These are phyloP conservation scores for Halophytophthora polymorphica DNA, from an alignment of 352 stramenopile species.

Conservation along the genomic window DNA sequence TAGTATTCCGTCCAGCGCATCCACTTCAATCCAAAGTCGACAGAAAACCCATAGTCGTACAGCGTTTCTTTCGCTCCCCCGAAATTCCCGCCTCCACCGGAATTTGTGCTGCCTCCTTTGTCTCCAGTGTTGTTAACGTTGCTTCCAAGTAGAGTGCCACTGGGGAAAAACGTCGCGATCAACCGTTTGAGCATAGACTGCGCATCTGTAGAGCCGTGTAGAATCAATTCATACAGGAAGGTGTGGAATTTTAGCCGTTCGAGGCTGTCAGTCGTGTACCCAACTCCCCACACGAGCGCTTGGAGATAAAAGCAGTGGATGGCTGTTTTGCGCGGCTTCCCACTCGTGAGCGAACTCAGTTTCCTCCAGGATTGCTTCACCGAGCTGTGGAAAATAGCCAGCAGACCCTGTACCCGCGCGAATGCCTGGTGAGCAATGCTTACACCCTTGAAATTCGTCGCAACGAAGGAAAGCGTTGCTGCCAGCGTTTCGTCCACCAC, in stretches of 20 bases:
- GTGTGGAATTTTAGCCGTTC: conserved; percentile 64
- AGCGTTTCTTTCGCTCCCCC: conserved; percentile 36
- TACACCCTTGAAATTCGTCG: conserved; percentile 28
- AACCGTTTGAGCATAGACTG: conserved; percentile 58
- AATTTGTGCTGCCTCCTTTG: conserved; percentile 1
- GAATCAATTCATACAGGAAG: conserved; percentile 59
- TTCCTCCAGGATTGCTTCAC: conserved; percentile 56
- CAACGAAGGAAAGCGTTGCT: conserved; percentile 40
- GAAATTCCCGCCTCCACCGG: background rate
- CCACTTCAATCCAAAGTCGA: conserved; percentile 76
- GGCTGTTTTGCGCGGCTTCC: conserved; percentile 56
- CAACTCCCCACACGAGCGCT: conserved; percentile 69
- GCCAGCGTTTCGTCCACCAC: conserved; percentile 44
- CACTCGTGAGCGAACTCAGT: conserved; percentile 46
- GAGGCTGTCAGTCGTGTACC: conserved; percentile 33
- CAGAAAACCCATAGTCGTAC: conserved; percentile 64
- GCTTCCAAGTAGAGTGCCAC: conserved; percentile 13
- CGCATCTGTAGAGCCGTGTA: conserved; percentile 37
- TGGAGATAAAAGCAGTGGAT: conserved; percentile 71
- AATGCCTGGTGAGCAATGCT: background rate
- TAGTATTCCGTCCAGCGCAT: conserved; percentile 68
- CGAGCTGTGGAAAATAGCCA: conserved; percentile 52
- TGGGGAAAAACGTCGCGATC: conserved; percentile 53
- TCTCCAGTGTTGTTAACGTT: conserved; percentile 9
- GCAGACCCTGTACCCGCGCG: conserved; percentile 19